Percentiles rank a stretch among this genome's conserved stretches.
phyloP scores from a whole-genome alignment of 2,329 filamentous ascomycete genomes.

The Paraphoma chrysanthemicola region DNA sequence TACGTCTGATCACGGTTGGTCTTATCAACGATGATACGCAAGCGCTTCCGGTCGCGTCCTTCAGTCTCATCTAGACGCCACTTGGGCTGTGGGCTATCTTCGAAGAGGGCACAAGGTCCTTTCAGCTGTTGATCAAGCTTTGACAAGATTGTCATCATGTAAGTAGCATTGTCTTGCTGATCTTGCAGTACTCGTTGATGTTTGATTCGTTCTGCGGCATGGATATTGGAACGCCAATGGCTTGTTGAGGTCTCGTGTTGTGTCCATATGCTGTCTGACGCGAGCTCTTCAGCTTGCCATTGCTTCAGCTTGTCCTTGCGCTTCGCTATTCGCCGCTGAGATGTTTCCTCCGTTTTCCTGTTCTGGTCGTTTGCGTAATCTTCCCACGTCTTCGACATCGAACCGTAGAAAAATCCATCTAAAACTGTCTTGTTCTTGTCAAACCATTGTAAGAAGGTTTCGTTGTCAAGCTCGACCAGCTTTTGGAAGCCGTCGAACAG shows the following conservation, averaged over 20 bases:
- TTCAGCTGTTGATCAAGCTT: conserved; percentile 80
- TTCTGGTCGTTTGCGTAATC: conserved; percentile 87
- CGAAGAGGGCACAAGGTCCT: conserved; percentile 82
- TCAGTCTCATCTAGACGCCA: conserved; percentile 98
- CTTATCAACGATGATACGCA: conserved; percentile 83
- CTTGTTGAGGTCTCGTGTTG: conserved; percentile 87
- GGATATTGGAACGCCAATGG: conserved; percentile 96
- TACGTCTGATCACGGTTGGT: conserved; percentile 72
- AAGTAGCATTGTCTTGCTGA: conserved; percentile 86
- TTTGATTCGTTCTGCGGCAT: conserved; percentile 88
- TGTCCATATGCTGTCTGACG: conserved; percentile 73
- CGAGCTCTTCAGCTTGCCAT: conserved; percentile 76
- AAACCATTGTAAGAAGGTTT: conserved; percentile 86
- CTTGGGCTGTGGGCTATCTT: conserved; percentile 68
- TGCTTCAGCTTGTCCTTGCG: conserved; percentile 82
- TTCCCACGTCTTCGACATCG: conserved; percentile 84
- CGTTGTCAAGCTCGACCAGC: conserved; percentile 86
- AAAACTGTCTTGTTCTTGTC: conserved; percentile 80
- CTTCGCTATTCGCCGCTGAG: conserved; percentile 72
- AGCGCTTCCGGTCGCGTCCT: conserved; percentile 91
- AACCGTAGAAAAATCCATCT: conserved; percentile 81
- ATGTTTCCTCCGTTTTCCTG: conserved; percentile 76
- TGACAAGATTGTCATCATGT: conserved; percentile 75
- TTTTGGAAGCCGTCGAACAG: conserved; percentile 81
- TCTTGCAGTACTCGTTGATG: conserved; percentile 89